These are phyloP conservation scores for Globisporangium cederbergense DNA, from an alignment of 352 stramenopile species.

Conservation along the genomic window DNA sequence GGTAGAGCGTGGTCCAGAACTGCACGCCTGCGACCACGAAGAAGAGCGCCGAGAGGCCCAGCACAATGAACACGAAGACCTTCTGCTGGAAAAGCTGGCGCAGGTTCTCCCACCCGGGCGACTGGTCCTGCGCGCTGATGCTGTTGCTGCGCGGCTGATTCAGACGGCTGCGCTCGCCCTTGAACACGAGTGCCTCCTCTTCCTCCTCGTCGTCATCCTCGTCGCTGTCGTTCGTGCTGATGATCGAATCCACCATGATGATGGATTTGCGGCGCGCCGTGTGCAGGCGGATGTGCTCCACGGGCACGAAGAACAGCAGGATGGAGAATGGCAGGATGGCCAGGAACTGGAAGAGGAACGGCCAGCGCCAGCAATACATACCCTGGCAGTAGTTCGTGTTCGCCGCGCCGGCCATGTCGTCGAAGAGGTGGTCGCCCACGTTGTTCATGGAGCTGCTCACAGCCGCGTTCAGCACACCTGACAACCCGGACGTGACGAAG, in stretches of 20 bases:
- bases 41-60: constrained; percentile 77
- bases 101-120: constrained; percentile 45
- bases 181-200: constrained; percentile 21
- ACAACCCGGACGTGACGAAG: constrained; percentile 13
- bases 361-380: constrained; percentile 87
- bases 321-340: constrained; percentile 71
- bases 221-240: constrained; percentile 38
- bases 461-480: constrained; percentile 24
- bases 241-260: constrained; percentile 54
- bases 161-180: constrained; percentile 28
- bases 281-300: constrained; percentile 61
- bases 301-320: constrained; percentile 77
- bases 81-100: constrained; percentile 46
- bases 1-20: constrained; percentile 84
- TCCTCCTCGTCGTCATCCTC: constrained; percentile 29
- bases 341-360: constrained; percentile 76
- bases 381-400: constrained; percentile 52
- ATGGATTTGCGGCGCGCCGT: constrained; percentile 53
- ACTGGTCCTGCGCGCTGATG: constrained; percentile 26
- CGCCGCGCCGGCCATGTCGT: constrained; percentile 27
- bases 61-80: constrained; percentile 77
- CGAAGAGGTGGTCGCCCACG: constrained; percentile 29
- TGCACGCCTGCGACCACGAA: constrained; percentile 81
- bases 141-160: constrained; percentile 15
- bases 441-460: constrained; percentile 20